These are phyloP conservation scores for Spiraea crenata DNA, from an alignment of 331 rosid species.

Conservation along the genomic window DNA sequence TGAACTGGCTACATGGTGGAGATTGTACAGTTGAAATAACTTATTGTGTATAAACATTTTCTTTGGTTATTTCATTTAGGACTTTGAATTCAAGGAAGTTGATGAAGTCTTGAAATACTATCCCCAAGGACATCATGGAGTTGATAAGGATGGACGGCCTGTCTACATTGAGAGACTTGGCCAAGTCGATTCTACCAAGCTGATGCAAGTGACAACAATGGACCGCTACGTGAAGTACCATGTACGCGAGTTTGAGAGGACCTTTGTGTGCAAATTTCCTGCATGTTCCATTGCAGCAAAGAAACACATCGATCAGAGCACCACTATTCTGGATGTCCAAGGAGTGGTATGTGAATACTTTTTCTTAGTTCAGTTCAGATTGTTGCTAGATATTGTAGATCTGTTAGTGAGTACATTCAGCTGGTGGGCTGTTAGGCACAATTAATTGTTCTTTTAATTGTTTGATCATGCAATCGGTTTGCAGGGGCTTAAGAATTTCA, in stretches of 20 bases:
- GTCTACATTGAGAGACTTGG: conserved; percentile 90
- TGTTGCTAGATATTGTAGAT: not conserved
- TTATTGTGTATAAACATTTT: not conserved
- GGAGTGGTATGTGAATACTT: conserved; percentile 66
- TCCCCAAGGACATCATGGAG: conserved; percentile 96
- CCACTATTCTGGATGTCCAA: conserved; percentile 92
- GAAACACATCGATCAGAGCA: conserved; percentile 93
- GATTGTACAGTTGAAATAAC: not conserved
- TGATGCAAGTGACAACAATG: conserved; percentile 84
- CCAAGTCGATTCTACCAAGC: conserved; percentile 72
- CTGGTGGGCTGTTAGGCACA: not conserved
- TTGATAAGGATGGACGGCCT: conserved; percentile 86
- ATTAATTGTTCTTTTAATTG: not conserved
- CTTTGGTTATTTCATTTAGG: conserved; percentile 38
- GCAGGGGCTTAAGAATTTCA: conserved; percentile 78
- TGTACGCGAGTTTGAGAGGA: conserved; percentile 83
- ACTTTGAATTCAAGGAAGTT: conserved; percentile 74
- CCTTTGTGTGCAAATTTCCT: conserved; percentile 68
- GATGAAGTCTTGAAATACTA: conserved; percentile 85
- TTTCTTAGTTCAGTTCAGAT: not conserved
- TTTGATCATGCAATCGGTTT: not conserved
- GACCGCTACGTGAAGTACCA: conserved; percentile 86
- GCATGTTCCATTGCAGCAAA: conserved; percentile 87
- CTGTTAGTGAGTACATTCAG: not conserved
- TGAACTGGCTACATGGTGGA: not conserved